Evolutionary conservation across 805 yeast species (phyloP).

Genomic region (Candida jianshihensis): DNA sequence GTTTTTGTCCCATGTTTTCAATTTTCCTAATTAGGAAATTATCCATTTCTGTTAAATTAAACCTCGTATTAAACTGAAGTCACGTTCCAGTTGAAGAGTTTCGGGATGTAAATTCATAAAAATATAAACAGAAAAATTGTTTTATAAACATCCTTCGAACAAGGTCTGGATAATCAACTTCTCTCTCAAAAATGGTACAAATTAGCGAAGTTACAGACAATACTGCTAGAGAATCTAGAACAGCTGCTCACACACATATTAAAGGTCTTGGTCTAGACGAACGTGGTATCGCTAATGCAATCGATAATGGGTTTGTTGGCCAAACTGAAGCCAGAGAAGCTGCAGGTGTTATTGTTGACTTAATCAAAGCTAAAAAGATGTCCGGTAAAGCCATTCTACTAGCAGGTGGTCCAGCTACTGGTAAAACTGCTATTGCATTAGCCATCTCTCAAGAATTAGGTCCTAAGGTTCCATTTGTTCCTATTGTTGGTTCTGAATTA

Average conservation of each 20-base stretch:
- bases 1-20: conserved; percentile 20
- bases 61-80: not conserved
- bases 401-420: conserved; percentile 98
- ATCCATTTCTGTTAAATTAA: conserved; percentile 9
- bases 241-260: conserved; percentile 97
- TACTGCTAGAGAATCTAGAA: conserved; percentile 48
- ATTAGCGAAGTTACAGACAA: conserved; percentile 68
- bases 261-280: conserved; percentile 93
- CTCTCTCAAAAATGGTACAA: conserved; percentile 49
- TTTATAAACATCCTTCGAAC: no score
- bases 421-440: conserved; percentile 94
- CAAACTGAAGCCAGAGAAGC: conserved; percentile 77
- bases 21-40: conserved; percentile 18
- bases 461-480: conserved; percentile 95
- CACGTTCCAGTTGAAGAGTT: no score
- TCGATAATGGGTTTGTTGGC: conserved; percentile 83
- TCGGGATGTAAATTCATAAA: no score
- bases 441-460: conserved; percentile 96
- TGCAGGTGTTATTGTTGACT: conserved; percentile 89
- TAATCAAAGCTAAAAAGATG: conserved; percentile 87
- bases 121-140: no score
- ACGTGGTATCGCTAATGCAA: conserved; percentile 71
- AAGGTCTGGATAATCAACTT: not conserved
- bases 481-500: conserved; percentile 90
- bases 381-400: conserved; percentile 92